A percentile compares a stretch with the other conserved stretches of the same genome.
Conservation (phyloP, 176 grass and related monocot genomes). For the Pontederia crassipes region DNA sequence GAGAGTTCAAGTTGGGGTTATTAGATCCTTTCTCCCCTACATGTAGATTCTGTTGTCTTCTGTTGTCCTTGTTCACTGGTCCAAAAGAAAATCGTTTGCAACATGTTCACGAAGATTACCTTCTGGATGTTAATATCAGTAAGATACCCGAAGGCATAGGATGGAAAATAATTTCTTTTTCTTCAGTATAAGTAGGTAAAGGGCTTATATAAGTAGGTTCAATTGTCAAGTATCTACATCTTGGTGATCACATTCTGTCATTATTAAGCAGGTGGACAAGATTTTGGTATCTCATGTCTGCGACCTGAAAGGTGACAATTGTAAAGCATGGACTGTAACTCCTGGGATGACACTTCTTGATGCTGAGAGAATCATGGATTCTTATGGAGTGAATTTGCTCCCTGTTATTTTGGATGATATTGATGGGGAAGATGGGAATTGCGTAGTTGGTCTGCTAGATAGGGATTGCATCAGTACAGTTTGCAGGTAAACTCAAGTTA, state of each 20-base stretch:
- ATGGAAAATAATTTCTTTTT: no score
- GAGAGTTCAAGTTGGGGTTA: no score
- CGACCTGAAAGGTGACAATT: conserved; percentile 25
- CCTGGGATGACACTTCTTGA: conserved; percentile 40
- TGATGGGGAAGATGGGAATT: conserved; percentile 8
- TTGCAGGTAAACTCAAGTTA: conserved; percentile 36
- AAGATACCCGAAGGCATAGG: no score
- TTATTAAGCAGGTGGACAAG: conserved; percentile 29
- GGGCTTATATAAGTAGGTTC: no score
- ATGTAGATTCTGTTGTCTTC: no score
- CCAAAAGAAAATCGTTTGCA: no score
- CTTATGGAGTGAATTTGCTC: conserved; percentile 35
- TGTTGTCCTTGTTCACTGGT: no score
- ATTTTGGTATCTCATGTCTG: conserved; percentile 44
- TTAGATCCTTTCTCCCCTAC: no score
- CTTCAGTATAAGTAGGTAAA: no score
- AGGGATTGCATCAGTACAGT: conserved; percentile 54
- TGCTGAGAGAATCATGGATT: conserved; percentile 74
- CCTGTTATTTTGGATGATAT: conserved; percentile 53
- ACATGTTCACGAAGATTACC: no score
- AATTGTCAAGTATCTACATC: background rate
- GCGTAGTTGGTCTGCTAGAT: conserved; percentile 57
- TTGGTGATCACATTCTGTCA: background rate
- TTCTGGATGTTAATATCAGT: no score
- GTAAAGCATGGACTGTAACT: conserved; percentile 41